Base-by-base conservation (phyloP, 2,329 filamentous ascomycete species). In the Pestalotiopsis fici region DNA sequence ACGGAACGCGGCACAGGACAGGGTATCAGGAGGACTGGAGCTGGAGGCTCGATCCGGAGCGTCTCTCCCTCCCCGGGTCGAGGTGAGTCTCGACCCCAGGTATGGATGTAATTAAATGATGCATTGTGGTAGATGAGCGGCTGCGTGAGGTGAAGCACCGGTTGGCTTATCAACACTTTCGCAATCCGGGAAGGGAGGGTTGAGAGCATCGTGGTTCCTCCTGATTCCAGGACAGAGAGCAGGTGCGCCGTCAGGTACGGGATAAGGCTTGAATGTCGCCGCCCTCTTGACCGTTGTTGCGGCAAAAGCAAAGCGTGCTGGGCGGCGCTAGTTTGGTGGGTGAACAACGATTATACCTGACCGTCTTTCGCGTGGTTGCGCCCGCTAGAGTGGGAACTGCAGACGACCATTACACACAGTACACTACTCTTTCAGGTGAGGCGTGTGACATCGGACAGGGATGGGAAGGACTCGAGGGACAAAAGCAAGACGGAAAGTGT, bases 1-100 rank as follows among this genome's bases (percentile, higher is more conserved):
- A 60, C 57, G 57, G 57, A 60, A 60, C 57, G 57, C 57, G 57
- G 57, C 57, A 60, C 57, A 25, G 23, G 43, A 60, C 57, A 25
- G 23, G 43, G 43, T 21, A 50, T 50, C 43, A 50, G 43, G 43
- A 50, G 43, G 43, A 35, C 31, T 35, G 31, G 31, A 35, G 31
- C 31, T 35, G 6, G 31, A 50, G 43, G 43, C n/a, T 50, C 43
- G 43, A 50, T 21, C 43, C 43, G 43, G 43, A 50, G 43, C 43
- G 18, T 50, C 21, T 50, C 43, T 50, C 43, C 43, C 21, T 50
- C 43, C 43, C 43, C n/a, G 43, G 43, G 43, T 18, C 39, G 39
- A 47, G 13, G n/a, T 23, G 21, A n/a, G 43, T 50, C 43, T 50
- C 43, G 43, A 50, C 43, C 21, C 21, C 7, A 18, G 43, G 43